Percentiles rank a stretch among this genome's conserved stretches.
These are phyloP conservation scores for Pseudocercospora fijiensis DNA, from an alignment of 2,329 filamentous ascomycete genomes.

Conservation along the genomic window DNA sequence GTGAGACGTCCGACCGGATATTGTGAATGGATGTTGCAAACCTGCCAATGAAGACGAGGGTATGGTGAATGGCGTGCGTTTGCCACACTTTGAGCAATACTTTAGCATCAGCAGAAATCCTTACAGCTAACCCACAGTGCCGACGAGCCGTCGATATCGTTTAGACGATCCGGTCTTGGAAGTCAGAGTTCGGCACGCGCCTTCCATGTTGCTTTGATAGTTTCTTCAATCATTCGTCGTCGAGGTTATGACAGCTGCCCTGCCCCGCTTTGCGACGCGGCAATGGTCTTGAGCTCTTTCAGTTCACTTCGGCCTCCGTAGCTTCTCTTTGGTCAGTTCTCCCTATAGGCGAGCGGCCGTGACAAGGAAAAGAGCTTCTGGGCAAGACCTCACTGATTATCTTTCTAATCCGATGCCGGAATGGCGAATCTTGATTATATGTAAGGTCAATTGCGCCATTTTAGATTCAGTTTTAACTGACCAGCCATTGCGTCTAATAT, in stretches of 20 bases:
- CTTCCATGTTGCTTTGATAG: constrained; percentile 15
- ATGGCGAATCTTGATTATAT: constrained; percentile 23
- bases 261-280: constrained; percentile 17
- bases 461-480: not conserved
- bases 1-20: not conserved
- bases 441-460: constrained; percentile 13
- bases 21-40: not conserved
- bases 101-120: not conserved
- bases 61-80: constrained; percentile 2
- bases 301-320: not conserved
- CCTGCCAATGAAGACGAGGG: not conserved
- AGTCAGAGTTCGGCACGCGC: constrained; percentile 11
- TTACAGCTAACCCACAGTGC: not conserved
- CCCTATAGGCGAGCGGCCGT: constrained; percentile 20
- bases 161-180: constrained; percentile 12
- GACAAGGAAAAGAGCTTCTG: constrained; percentile 13
- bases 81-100: constrained; percentile 4
- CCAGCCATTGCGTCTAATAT: not conserved
- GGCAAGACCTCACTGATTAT: constrained; percentile 15
- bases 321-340: constrained; percentile 8
- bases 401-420: constrained; percentile 24
- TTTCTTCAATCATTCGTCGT: not conserved
- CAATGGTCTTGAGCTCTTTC: constrained; percentile 9
- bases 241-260: constrained; percentile 14
- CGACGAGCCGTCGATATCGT: constrained; percentile 4